These are phyloP conservation scores for Diaporthe citri DNA, from an alignment of 2,329 filamentous ascomycete species.

Conservation along the genomic window DNA sequence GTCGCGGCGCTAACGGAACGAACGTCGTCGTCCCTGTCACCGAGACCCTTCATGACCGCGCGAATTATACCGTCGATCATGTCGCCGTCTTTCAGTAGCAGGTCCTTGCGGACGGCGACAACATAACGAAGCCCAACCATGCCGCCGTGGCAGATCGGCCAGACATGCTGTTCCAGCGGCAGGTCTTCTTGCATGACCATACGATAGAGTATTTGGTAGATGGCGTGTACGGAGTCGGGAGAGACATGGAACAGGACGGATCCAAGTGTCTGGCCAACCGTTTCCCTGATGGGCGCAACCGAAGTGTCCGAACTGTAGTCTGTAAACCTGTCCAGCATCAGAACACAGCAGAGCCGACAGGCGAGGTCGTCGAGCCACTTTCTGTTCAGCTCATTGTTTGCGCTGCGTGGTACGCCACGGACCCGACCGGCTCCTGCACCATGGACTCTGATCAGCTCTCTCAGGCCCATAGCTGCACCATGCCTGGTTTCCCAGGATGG, in stretches of 20 bases:
- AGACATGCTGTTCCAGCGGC: constrained; percentile 78
- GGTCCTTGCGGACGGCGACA: constrained; percentile 92
- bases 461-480: constrained; percentile 93
- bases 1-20: constrained; percentile 98
- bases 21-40: constrained; percentile 93
- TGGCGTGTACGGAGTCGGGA: constrained; percentile 81
- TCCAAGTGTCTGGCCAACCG: constrained; percentile 92
- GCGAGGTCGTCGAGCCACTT: constrained; percentile 94
- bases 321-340: constrained; percentile 97
- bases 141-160: constrained; percentile 96
- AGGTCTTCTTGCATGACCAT: constrained; percentile 94
- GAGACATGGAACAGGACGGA: constrained; percentile 89
- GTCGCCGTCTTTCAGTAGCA: constrained; percentile 84
- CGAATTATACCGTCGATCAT: constrained; percentile 94
- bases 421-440: constrained; percentile 87
- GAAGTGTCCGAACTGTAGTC: constrained; percentile 98
- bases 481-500: constrained; percentile 95
- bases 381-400: constrained; percentile 85
- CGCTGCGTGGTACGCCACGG: constrained; percentile 74
- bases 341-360: constrained; percentile 93
- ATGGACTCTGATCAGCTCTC: constrained; percentile 93
- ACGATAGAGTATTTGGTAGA: constrained; percentile 86
- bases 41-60: constrained; percentile 94
- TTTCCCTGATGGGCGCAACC: constrained; percentile 95
- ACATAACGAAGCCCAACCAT: constrained; percentile 98